phyloP scores from a whole-genome alignment of 768 basidiomycete species.

The Lentinula edodes region DNA sequence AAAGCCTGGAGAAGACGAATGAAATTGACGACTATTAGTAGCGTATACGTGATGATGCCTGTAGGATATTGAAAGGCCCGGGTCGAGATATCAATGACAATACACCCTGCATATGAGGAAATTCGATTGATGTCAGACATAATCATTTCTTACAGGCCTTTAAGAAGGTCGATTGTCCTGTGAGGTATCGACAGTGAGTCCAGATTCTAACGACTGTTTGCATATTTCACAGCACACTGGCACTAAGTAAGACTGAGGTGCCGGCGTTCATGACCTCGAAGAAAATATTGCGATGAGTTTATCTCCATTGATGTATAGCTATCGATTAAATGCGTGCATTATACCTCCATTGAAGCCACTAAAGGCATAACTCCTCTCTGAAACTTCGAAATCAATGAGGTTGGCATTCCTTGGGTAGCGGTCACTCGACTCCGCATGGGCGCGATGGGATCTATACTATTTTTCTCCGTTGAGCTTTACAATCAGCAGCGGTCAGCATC shows the following conservation, averaged over 20 bases:
- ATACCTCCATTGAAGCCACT: conserved; percentile 57
- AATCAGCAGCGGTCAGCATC: too few species aligned
- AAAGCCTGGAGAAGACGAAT: background rate
- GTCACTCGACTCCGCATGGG: too few species aligned
- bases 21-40: conserved; percentile 33
- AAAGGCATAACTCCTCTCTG: conserved; percentile 36
- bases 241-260: conserved; percentile 54
- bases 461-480: too few species aligned
- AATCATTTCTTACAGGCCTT: conserved; percentile 26
- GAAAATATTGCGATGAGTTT: conserved; percentile 31
- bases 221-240: conserved; percentile 72
- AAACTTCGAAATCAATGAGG: conserved; percentile 24
- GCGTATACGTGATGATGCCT: conserved; percentile 41
- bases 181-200: conserved; percentile 53
- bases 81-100: conserved; percentile 48
- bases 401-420: too few species aligned
- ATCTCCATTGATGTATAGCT: conserved; percentile 25
- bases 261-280: conserved; percentile 57
- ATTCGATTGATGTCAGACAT: too few species aligned
- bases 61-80: conserved; percentile 36
- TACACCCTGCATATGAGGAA: conserved; percentile 20
- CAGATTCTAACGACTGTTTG: conserved; percentile 47
- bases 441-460: too few species aligned
- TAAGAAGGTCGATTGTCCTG: conserved; percentile 64
- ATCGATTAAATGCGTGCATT: conserved; percentile 49